These are phyloP conservation scores for Tricholomella constricta DNA, from an alignment of 768 basidiomycete genomes.

Conservation along the genomic window DNA sequence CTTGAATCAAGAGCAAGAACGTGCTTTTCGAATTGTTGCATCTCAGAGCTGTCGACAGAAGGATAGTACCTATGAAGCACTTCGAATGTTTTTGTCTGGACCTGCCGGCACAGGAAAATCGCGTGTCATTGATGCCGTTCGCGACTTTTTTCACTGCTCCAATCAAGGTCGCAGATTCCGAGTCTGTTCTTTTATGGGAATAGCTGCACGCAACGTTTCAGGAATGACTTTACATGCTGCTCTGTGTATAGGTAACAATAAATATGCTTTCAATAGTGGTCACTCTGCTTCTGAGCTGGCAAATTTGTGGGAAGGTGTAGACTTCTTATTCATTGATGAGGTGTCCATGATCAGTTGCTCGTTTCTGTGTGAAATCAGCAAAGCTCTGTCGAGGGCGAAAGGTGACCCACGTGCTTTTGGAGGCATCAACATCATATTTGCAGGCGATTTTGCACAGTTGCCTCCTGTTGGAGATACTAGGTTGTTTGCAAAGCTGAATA, in stretches of 20 bases:
- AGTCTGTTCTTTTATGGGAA: too few relatives aligned
- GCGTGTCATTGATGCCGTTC: too few relatives aligned
- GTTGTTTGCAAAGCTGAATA: neutral
- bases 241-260: constrained; percentile 15
- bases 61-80: too few relatives aligned
- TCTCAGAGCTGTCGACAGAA: too few relatives aligned
- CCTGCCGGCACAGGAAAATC: too few relatives aligned
- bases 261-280: constrained; percentile 7
- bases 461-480: constrained; percentile 17
- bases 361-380: constrained; percentile 6
- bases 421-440: constrained; percentile 34
- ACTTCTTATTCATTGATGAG: constrained; percentile 32
- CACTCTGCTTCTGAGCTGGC: neutral
- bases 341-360: constrained; percentile 14
- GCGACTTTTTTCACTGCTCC: too few relatives aligned
- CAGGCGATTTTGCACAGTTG: constrained; percentile 37
- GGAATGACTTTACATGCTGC: constrained; percentile 43
- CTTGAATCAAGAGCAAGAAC: too few relatives aligned
- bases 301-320: constrained; percentile 32
- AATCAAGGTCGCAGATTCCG: too few relatives aligned
- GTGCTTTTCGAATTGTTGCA: too few relatives aligned
- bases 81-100: too few relatives aligned
- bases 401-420: constrained; percentile 24
- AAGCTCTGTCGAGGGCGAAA: constrained; percentile 8
- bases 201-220: constrained; percentile 38